Evolutionary conservation across 352 stramenopile genomes (phyloP).

Genomic region (Phytophthora niederhauseri): DNA sequence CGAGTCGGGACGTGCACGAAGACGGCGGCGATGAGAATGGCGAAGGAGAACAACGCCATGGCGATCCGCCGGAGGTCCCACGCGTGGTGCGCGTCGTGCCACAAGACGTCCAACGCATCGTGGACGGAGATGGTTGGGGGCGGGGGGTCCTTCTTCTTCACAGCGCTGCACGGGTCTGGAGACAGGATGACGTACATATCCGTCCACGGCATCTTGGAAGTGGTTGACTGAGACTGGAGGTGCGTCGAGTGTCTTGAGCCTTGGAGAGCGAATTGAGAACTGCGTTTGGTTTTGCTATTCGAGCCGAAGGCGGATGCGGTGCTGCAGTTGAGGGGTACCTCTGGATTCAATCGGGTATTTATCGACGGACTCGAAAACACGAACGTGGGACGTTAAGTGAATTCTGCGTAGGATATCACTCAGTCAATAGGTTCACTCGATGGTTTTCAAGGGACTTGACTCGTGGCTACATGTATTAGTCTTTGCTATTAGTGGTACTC

Average conservation of each 20-base stretch:
- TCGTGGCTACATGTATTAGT: background rate
- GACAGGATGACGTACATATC: slow-evolving; percentile 18
- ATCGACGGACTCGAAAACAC: background rate
- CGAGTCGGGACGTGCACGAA: slow-evolving; percentile 44
- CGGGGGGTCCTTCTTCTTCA: background rate
- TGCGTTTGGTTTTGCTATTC: background rate
- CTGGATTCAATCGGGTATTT: background rate
- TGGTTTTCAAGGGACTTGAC: background rate
- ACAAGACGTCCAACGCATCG: slow-evolving; percentile 35
- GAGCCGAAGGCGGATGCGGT: background rate
- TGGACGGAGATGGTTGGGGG: slow-evolving; percentile 11
- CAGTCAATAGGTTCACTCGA: background rate
- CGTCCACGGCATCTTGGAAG: slow-evolving; percentile 1
- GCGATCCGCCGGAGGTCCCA: slow-evolving; percentile 33
- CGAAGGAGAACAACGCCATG: slow-evolving; percentile 37
- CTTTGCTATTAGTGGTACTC: background rate
- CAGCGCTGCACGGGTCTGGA: background rate
- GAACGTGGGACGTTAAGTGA: background rate
- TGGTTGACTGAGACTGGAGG: background rate
- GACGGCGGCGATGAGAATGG: slow-evolving; percentile 41
- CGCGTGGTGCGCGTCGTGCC: slow-evolving; percentile 41
- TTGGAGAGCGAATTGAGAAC: slow-evolving; percentile 4
- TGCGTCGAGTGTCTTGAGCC: background rate
- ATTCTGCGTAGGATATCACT: slow-evolving; percentile 3
- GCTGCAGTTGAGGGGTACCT: background rate